A percentile compares a stretch with the other conserved stretches of the same genome.
These are phyloP conservation scores for Manihot esculenta DNA, from an alignment of 441 rosid species.

Conservation along the genomic window DNA sequence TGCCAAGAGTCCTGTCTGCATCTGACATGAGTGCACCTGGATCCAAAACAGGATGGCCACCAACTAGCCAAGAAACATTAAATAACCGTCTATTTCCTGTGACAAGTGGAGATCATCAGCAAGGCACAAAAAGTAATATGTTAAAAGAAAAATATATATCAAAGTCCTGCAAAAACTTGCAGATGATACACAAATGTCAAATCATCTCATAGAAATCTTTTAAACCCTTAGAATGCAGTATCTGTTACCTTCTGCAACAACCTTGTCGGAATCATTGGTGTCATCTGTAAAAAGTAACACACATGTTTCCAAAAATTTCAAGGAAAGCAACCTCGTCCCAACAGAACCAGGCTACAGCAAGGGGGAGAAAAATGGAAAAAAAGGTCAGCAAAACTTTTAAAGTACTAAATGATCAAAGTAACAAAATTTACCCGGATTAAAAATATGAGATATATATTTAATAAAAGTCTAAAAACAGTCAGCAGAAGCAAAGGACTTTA, in stretches of 20 bases:
- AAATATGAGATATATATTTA: background rate
- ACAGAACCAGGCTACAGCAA: constrained; percentile 75
- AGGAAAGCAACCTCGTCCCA: constrained; percentile 74
- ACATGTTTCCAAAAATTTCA: constrained; percentile 89
- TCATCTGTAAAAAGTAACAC: constrained; percentile 80
- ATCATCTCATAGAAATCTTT: constrained; percentile 8
- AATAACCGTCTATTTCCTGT: constrained; percentile 65
- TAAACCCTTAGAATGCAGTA: constrained; percentile 17
- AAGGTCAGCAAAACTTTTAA: constrained; percentile 31
- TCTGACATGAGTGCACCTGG: constrained; percentile 65
- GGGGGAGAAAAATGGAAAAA: constrained; percentile 20
- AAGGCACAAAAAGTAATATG: constrained; percentile 20
- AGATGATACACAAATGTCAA: constrained; percentile 2
- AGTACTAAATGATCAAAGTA: background rate
- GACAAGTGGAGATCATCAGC: constrained; percentile 26
- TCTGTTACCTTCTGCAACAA: constrained; percentile 61
- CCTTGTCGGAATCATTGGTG: constrained; percentile 55
- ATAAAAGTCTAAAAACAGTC: background rate
- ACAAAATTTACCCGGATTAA: background rate
- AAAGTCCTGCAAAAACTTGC: constrained; percentile 10
- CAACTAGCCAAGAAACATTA: constrained; percentile 76
- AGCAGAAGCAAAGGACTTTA: background rate
- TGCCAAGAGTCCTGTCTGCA: constrained; percentile 61
- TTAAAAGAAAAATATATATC: constrained; percentile 7
- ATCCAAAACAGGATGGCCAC: constrained; percentile 79